Evolutionary conservation across 257 asterid genomes (phyloP).

Genomic region (Verbascum thapsus): DNA sequence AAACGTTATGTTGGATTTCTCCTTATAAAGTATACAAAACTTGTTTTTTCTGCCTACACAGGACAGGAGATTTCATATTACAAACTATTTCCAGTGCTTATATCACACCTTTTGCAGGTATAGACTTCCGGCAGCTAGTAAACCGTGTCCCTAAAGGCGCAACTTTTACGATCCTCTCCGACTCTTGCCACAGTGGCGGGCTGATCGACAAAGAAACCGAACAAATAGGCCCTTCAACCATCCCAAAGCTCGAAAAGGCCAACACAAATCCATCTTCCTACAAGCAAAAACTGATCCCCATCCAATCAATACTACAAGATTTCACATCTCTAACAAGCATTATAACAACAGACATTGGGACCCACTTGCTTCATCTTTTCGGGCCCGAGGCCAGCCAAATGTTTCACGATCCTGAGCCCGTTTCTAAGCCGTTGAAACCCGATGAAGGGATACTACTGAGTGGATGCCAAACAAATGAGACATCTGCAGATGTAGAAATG

Average conservation of each 20-base stretch:
- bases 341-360: slow-evolving; percentile 50
- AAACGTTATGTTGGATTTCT: too few species aligned
- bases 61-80: too few species aligned
- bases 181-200: slow-evolving; percentile 94
- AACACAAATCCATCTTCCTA: slow-evolving; percentile 1
- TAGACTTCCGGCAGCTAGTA: slow-evolving; percentile 75
- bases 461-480: slow-evolving; percentile 76
- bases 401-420: slow-evolving; percentile 42
- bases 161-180: slow-evolving; percentile 78
- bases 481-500: slow-evolving; percentile 61
- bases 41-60: too few species aligned
- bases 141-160: slow-evolving; percentile 71
- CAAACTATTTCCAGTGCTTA: too few species aligned
- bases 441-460: slow-evolving; percentile 82
- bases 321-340: slow-evolving; percentile 60
- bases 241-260: not conserved
- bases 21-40: too few species aligned
- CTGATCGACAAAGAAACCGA: slow-evolving; percentile 89
- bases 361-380: slow-evolving; percentile 61
- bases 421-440: slow-evolving; percentile 38
- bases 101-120: slow-evolving; percentile 39
- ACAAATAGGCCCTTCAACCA: slow-evolving; percentile 66
- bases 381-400: slow-evolving; percentile 65
- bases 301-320: slow-evolving; percentile 46
- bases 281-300: slow-evolving; percentile 56